Conservation (phyloP, 2,329 filamentous ascomycete genomes). For the Aspergillus sergii region DNA sequence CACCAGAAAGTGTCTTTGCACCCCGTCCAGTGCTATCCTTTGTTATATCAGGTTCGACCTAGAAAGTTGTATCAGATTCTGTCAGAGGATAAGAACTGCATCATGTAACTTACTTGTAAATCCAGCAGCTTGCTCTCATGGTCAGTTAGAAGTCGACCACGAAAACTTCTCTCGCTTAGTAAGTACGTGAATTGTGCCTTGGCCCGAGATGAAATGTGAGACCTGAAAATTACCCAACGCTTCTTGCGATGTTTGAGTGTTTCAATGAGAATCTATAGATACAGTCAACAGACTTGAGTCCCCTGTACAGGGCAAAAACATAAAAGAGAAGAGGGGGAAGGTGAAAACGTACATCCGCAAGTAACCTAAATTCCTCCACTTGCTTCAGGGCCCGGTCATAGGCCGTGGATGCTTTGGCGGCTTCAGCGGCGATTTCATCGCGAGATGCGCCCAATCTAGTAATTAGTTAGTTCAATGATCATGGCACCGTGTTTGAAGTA, state of each 20-base stretch:
- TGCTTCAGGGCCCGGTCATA: conserved; percentile 42
- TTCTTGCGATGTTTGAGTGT: conserved; percentile 70
- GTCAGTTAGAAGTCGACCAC: conserved; percentile 77
- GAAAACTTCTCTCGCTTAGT: conserved; percentile 84
- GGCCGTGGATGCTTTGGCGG: conserved; percentile 37
- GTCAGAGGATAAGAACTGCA: background rate
- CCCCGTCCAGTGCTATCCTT: conserved; percentile 72
- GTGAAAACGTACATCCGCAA: conserved; percentile 40
- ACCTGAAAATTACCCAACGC: conserved; percentile 80
- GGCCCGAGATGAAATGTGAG: conserved; percentile 81
- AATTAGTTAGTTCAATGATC: conserved; percentile 26
- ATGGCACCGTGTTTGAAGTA: background rate
- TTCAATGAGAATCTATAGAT: conserved; percentile 53
- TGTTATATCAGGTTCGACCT: conserved; percentile 70
- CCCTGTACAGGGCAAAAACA: conserved; percentile 23
- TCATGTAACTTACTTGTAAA: conserved; percentile 60
- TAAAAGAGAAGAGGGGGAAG: conserved; percentile 11
- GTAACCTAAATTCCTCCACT: conserved; percentile 38
- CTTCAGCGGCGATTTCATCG: conserved; percentile 62
- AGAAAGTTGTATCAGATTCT: conserved; percentile 13
- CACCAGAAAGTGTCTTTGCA: conserved; percentile 90
- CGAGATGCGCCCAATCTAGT: conserved; percentile 63
- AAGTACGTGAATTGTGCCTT: conserved; percentile 86
- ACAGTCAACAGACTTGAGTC: conserved; percentile 4
- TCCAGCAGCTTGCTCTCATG: conserved; percentile 75